Evolutionary conservation across 345 rosid genomes (phyloP).

Genomic region (Erysimum cheiranthoides): DNA sequence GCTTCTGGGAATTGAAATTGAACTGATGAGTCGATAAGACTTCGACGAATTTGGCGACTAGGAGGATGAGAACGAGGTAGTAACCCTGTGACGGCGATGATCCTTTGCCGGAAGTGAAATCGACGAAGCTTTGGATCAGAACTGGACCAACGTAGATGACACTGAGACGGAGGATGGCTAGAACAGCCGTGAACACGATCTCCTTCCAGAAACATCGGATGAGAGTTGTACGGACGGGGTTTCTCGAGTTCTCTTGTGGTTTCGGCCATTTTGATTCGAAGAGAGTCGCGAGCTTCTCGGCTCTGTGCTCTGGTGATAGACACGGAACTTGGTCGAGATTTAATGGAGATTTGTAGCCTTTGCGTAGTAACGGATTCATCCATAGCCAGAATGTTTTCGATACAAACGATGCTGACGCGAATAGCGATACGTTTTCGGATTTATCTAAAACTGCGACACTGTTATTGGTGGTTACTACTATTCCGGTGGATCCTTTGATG

Average conservation of each 20-base stretch:
- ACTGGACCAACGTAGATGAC: slow-evolving; percentile 89
- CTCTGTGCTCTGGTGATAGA: slow-evolving; percentile 77
- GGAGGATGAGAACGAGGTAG: slow-evolving; percentile 76
- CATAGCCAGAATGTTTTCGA: slow-evolving; percentile 90
- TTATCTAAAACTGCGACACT: slow-evolving; percentile 37
- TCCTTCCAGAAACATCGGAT: slow-evolving; percentile 86
- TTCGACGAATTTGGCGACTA: slow-evolving; percentile 77
- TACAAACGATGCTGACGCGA: slow-evolving; percentile 70
- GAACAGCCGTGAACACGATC: slow-evolving; percentile 69
- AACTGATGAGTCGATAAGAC: slow-evolving; percentile 81
- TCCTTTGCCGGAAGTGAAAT: slow-evolving; percentile 74
- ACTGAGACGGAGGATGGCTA: slow-evolving; percentile 75
- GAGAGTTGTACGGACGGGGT: slow-evolving; percentile 77
- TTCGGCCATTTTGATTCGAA: slow-evolving; percentile 85
- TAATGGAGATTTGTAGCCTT: slow-evolving; percentile 87
- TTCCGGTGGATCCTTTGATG: slow-evolving; percentile 76
- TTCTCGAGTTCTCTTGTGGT: slow-evolving; percentile 62
- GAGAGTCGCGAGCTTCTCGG: slow-evolving; percentile 71
- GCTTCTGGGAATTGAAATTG: slow-evolving; percentile 91
- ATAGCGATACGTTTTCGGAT: slow-evolving; percentile 55
- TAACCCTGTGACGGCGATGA: slow-evolving; percentile 76
- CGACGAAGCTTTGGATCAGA: slow-evolving; percentile 84
- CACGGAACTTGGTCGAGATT: slow-evolving; percentile 73
- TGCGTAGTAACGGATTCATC: slow-evolving; percentile 87
- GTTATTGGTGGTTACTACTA: slow-evolving; percentile 26